Evolutionary conservation across 257 asterid genomes (phyloP).

Genomic region (Rubia yunnanensis): DNA sequence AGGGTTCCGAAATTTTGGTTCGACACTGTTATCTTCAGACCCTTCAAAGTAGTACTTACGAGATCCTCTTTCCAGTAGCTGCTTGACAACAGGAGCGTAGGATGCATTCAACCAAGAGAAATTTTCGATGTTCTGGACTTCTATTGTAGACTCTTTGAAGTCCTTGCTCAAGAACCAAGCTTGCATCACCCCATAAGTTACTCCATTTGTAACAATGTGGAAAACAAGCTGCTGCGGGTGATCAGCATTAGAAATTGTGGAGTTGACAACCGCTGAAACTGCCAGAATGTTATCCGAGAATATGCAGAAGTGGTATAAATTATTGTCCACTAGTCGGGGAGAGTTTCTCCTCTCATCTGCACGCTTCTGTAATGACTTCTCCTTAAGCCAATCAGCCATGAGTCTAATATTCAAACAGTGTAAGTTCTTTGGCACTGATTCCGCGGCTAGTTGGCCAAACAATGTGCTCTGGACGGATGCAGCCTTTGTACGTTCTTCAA

Average conservation of each 20-base stretch:
- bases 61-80: slow-evolving; percentile 26
- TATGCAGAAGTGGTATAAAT: slow-evolving; percentile 76
- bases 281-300: slow-evolving; percentile 80
- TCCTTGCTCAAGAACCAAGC: slow-evolving; percentile 74
- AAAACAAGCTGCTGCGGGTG: slow-evolving; percentile 82
- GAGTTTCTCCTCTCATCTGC: slow-evolving; percentile 57
- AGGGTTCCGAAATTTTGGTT: slow-evolving; percentile 49
- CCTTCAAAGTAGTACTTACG: slow-evolving; percentile 33
- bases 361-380: slow-evolving; percentile 35
- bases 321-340: slow-evolving; percentile 69
- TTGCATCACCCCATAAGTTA: slow-evolving; percentile 69
- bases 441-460: slow-evolving; percentile 67
- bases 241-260: slow-evolving; percentile 67
- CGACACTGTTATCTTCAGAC: slow-evolving; percentile 28
- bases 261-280: slow-evolving; percentile 70
- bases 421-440: slow-evolving; percentile 64
- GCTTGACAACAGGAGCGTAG: slow-evolving; percentile 57
- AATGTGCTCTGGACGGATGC: slow-evolving; percentile 57
- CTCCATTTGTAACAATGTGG: slow-evolving; percentile 66
- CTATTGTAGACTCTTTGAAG: slow-evolving; percentile 61
- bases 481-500: slow-evolving; percentile 63
- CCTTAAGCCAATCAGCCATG: slow-evolving; percentile 53
- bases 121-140: slow-evolving; percentile 62
- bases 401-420: slow-evolving; percentile 67
- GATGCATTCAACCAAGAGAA: slow-evolving; percentile 70